Evolutionary conservation across 352 stramenopile genomes (phyloP).

Genomic region (Globisporangium irregulare): DNA sequence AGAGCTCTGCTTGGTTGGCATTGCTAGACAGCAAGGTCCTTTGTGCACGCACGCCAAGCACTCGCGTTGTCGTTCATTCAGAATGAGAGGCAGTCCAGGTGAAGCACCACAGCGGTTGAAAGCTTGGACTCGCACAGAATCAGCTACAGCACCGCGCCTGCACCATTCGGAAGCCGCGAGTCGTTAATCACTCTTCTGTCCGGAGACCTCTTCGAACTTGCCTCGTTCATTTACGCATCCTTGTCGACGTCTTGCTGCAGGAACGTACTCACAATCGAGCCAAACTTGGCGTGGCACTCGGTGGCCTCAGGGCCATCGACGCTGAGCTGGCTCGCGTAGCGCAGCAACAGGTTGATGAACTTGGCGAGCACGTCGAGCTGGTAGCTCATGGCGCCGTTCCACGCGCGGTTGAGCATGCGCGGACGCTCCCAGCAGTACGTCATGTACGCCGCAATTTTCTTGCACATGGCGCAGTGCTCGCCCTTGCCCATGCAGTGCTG

Average conservation of each 20-base stretch:
- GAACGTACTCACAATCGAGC: slow-evolving; percentile 5
- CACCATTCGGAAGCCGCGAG: background rate
- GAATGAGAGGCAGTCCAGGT: too few relatives aligned
- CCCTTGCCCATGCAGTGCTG: slow-evolving; percentile 11
- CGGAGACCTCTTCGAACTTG: background rate
- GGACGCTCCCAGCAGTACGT: slow-evolving; percentile 14
- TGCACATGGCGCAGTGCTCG: slow-evolving; percentile 12
- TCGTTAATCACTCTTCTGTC: background rate
- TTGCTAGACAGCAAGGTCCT: background rate
- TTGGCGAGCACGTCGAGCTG: slow-evolving; percentile 14
- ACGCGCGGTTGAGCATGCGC: slow-evolving; percentile 15
- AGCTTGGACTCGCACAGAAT: background rate
- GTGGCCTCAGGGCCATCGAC: background rate
- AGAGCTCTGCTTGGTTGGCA: background rate
- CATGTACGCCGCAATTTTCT: slow-evolving; percentile 13
- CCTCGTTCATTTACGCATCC: background rate
- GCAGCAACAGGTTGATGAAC: slow-evolving; percentile 16
- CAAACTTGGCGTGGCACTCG: slow-evolving; percentile 6
- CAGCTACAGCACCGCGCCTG: too few relatives aligned
- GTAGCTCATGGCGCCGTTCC: slow-evolving; percentile 14
- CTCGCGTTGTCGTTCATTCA: too few relatives aligned
- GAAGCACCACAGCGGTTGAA: background rate
- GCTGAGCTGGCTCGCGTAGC: slow-evolving; percentile 11
- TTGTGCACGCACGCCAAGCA: background rate
- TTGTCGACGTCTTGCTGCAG: slow-evolving; percentile 1